Base-by-base conservation (phyloP, 805 yeast genomes). In the Wickerhamomyces hampshirensis region DNA sequence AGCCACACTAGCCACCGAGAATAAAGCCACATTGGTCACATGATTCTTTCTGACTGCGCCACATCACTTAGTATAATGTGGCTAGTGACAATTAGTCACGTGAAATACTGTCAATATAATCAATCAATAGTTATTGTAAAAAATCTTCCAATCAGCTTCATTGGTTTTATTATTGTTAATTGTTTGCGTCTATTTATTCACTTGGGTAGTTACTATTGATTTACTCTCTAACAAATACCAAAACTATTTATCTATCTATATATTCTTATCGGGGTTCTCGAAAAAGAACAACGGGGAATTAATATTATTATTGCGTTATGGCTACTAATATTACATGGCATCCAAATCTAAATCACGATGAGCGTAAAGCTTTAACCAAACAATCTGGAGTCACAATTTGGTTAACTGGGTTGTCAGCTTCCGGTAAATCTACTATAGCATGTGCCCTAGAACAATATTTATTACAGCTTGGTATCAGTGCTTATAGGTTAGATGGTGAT, bases 271-370 rank as follows among this genome's bases (percentile, higher is more conserved):
- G n/a, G n/a, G n/a, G n/a, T n/a, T n/a, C n/a, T n/a, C n/a, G n/a
- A n/a, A n/a, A n/a, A n/a, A n/a, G n/a, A n/a, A n/a, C n/a, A n/a
- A n/a, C n/a, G n/a, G n/a, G n/a, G n/a, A n/a, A n/a, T n/a, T n/a
- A n/a, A n/a, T n/a, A n/a, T n/a, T n/a, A n/a, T n/a, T n/a, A n/a
- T n/a, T n/a, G n/a, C n/a, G n/a, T n/a, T 5, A 91, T 91, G 97
- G 93, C 96, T 47, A 81, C 96, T 28, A 91, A 91, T 59, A 87
- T 91, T 61, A 88, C 97, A 47, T 91, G 98, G 97, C 97, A 91
- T 66, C 78, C 77, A 50, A 91, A 93, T 56, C 68, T 91, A 51
- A 80, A 93, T 16, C 87, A 83, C 61, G 79, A 70, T 15, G 96
- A 91, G 65, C 84, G 98, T 55, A 64, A 75, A 32, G 63, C 59